Evolutionary conservation across 768 basidiomycete genomes (phyloP).

Genomic region (Leccinellum rugosiceps): DNA sequence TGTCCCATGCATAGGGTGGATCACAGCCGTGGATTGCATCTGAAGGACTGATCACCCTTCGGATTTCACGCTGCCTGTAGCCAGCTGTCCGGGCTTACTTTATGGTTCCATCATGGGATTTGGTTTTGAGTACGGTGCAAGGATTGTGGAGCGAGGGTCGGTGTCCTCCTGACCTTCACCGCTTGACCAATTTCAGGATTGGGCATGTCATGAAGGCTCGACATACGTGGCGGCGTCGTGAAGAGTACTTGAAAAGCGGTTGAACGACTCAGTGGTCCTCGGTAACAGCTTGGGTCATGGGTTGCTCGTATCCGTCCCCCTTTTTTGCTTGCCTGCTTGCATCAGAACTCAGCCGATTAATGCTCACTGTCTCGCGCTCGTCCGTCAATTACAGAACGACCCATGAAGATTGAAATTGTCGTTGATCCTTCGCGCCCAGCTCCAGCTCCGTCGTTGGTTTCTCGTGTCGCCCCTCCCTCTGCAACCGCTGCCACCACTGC

Average conservation of each 20-base stretch:
- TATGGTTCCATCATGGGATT: constrained; percentile 32
- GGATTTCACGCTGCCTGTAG: constrained; percentile 24
- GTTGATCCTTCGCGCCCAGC: constrained; percentile 79
- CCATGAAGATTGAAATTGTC: constrained; percentile 98
- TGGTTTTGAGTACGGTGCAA: constrained; percentile 32
- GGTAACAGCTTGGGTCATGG: constrained; percentile 26
- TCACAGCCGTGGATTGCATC: constrained; percentile 20
- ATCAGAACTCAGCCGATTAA: constrained; percentile 35
- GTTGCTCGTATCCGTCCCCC: constrained; percentile 41
- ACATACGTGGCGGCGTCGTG: constrained; percentile 17
- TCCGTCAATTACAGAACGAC: constrained; percentile 67
- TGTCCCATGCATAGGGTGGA: constrained; percentile 20
- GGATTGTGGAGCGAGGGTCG: constrained; percentile 28
- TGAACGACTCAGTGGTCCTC: constrained; percentile 23
- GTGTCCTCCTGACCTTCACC: constrained; percentile 31
- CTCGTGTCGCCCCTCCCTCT: constrained; percentile 78
- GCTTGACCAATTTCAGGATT: constrained; percentile 35
- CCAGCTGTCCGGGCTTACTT: constrained; percentile 22
- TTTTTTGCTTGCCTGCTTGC: constrained; percentile 39
- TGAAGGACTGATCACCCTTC: constrained; percentile 31
- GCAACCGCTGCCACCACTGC: constrained; percentile 27
- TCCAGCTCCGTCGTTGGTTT: constrained; percentile 59
- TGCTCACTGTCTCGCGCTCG: constrained; percentile 33
- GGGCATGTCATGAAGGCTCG: constrained; percentile 27
- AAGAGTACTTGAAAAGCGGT: constrained; percentile 22